Percentiles rank a stretch among this genome's conserved stretches.
phyloP scores from a whole-genome alignment of 139 green algal genomes.

The Chlamydomonas schloesseri region DNA sequence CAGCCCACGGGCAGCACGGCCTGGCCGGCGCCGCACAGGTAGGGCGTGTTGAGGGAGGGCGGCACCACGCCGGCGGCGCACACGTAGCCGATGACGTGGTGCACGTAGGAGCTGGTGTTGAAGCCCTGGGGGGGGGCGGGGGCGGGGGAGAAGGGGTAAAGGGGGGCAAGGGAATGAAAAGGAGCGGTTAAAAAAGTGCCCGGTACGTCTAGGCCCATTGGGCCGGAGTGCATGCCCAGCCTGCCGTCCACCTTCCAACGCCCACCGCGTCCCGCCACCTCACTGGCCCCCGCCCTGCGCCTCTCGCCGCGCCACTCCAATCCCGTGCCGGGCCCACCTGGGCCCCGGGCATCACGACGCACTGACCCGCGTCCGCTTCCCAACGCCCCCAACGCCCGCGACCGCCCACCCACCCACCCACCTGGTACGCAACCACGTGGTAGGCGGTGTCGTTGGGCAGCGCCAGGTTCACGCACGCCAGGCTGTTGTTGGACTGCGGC shows the following conservation, averaged over 20 bases:
- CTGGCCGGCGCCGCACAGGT: not conserved
- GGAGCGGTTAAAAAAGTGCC: no score
- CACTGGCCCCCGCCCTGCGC: no score
- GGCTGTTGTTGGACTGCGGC: not conserved
- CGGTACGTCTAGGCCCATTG: not conserved
- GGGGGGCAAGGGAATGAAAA: no score
- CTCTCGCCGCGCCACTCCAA: no score
- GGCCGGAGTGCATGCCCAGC: no score
- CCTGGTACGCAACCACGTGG: constrained; percentile 1
- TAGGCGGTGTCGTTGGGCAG: constrained; percentile 20
- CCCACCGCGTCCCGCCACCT: no score
- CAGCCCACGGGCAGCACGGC: constrained; percentile 9
- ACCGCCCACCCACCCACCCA: not conserved
- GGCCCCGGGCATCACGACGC: no score
- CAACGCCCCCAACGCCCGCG: no score
- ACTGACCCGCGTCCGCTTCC: no score
- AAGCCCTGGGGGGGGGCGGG: constrained; percentile 9
- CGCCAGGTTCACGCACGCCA: constrained; percentile 17
- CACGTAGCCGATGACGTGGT: constrained; percentile 1
- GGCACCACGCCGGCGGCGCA: constrained; percentile 1
- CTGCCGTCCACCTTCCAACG: no score
- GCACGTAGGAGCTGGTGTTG: not conserved
- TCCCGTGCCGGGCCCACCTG: no score
- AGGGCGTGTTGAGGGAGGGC: not conserved
- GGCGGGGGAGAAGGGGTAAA: not conserved